Evolutionary conservation across 345 rosid genomes (phyloP).

Genomic region (Syzygium aromaticum): DNA sequence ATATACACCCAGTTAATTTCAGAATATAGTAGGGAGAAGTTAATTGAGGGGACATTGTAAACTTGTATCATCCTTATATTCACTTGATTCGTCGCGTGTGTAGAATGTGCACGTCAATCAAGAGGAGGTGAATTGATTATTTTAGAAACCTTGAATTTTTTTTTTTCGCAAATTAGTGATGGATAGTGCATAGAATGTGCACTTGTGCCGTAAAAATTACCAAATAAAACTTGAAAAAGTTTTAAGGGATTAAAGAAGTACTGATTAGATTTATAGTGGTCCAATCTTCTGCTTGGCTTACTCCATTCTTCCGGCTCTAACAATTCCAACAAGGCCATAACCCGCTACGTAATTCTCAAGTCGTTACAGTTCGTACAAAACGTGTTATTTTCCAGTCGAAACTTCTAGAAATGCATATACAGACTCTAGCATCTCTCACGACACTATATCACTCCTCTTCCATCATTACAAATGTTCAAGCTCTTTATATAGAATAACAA

Average conservation of each 20-base stretch:
- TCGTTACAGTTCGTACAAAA: background rate
- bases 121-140: background rate
- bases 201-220: background rate
- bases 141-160: background rate
- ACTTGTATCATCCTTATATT: background rate
- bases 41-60: too few species aligned
- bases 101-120: background rate
- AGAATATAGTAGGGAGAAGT: too few species aligned
- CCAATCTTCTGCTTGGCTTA: background rate
- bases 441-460: background rate
- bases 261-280: background rate
- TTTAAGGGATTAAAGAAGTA: too few species aligned
- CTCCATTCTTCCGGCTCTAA: background rate
- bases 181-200: background rate
- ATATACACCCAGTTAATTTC: too few species aligned
- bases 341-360: background rate
- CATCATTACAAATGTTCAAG: background rate
- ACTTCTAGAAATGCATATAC: too few species aligned
- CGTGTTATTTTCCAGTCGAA: background rate
- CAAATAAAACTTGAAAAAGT: background rate
- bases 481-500: background rate
- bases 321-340: background rate
- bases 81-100: background rate
- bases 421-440: background rate
- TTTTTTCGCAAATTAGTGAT: background rate